These are phyloP conservation scores for Luffa acutangula DNA, from an alignment of 306 rosid genomes.

Conservation along the genomic window DNA sequence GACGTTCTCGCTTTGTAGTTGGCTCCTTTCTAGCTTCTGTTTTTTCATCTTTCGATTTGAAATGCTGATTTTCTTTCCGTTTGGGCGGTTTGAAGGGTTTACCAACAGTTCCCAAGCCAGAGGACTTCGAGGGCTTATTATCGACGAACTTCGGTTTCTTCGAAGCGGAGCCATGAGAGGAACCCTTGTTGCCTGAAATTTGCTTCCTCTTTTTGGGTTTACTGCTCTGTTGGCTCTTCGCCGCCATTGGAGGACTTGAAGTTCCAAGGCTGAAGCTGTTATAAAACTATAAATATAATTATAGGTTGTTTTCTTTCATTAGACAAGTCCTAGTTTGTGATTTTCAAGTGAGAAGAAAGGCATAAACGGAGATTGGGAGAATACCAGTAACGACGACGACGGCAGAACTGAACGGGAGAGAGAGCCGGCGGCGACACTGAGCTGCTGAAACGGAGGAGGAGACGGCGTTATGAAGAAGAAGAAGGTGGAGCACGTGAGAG, in stretches of 20 bases:
- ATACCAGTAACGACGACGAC: not conserved
- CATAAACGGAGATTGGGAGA: not conserved
- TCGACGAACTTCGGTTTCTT: constrained; percentile 37
- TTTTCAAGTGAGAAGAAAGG: not conserved
- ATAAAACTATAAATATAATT: not conserved
- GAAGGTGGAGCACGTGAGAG: not conserved
- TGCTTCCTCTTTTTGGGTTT: constrained; percentile 53
- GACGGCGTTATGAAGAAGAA: not conserved
- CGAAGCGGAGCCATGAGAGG: constrained; percentile 20
- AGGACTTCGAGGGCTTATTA: constrained; percentile 18
- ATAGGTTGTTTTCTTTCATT: not conserved
- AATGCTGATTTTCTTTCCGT: not conserved
- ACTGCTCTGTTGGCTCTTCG: constrained; percentile 29
- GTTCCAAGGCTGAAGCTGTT: not conserved
- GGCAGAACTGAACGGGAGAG: not conserved
- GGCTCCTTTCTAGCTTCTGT: constrained; percentile 24
- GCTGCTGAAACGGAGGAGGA: not conserved
- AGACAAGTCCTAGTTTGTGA: not conserved
- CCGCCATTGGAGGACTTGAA: constrained; percentile 41
- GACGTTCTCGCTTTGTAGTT: constrained; percentile 53
- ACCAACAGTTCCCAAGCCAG: constrained; percentile 1
- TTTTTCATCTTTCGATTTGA: constrained; percentile 11
- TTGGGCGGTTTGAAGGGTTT: constrained; percentile 26
- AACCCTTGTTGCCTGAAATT: constrained; percentile 21
- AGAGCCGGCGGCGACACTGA: not conserved